Evolutionary conservation across 2,329 filamentous ascomycete genomes (phyloP), one percentile per base, ranked within the genome.

Genomic region (Botrytis sinoallii): DNA sequence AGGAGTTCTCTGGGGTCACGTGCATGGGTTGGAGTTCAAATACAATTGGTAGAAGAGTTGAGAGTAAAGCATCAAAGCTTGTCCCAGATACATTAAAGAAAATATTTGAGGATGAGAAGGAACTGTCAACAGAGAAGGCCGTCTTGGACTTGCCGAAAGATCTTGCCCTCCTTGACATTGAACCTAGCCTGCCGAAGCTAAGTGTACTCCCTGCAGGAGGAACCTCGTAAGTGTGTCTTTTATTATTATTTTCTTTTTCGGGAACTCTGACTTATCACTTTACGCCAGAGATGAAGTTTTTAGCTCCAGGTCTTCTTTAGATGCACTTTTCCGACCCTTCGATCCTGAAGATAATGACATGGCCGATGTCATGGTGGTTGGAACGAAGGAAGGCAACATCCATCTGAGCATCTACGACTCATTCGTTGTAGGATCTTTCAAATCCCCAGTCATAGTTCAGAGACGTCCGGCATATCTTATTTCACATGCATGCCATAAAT

Each of bases 361-460:
- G n/a, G 90, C 96, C 61, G 92, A 95, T 81, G 88, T 95, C 76
- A 90, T 97, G 84, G 84, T 95, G 8, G 88, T 93, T 3, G 93
- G 92, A 7, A 92, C 91, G 6, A 87, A 88, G 73, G 88, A 93
- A 76, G 92, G 92, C 14, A 87, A 85, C 29, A 85, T 97, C 20
- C 91, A 95, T 80, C 85, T 97, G 29, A 93, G 90, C 77, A 93
- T 97, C 66, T 95, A 95, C 81, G 92, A 97, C 81, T 95, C 92
- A 9, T 93, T 97, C 78, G 87, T 92, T 74, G 91, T 97, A 74
- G 93, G 94, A 5, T 87, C 83, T 20, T 90, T 94, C 75, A 81
- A 84, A 74, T 86, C 84, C 42, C 80, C 82, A 2, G 84, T 83
- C 6, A 79, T 75, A 73, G 81, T 80, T 79, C 70, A 76, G 35